These are phyloP conservation scores for Massarina eburnea DNA, from an alignment of 2,329 filamentous ascomycete genomes.

Conservation along the genomic window DNA sequence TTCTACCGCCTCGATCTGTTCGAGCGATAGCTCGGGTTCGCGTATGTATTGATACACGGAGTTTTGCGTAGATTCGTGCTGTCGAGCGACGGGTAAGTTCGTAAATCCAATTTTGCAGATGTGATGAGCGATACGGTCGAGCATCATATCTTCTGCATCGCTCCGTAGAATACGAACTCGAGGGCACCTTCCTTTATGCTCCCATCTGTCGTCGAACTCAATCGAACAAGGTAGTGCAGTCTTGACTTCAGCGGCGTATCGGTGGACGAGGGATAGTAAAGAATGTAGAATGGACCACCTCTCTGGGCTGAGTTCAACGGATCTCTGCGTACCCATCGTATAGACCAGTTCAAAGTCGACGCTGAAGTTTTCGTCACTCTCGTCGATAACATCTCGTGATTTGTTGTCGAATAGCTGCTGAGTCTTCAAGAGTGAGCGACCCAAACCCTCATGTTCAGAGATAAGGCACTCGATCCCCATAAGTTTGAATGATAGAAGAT, in stretches of 20 bases:
- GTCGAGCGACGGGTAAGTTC: slow-evolving; percentile 49
- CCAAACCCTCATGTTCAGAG: slow-evolving; percentile 27
- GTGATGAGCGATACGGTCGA: slow-evolving; percentile 25
- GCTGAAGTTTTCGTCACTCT: slow-evolving; percentile 66
- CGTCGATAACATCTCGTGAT: slow-evolving; percentile 62
- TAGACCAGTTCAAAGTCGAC: slow-evolving; percentile 65
- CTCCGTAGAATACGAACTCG: slow-evolving; percentile 51
- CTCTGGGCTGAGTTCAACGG: slow-evolving; percentile 55
- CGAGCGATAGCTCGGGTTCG: slow-evolving; percentile 23
- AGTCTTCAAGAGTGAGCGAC: slow-evolving; percentile 40
- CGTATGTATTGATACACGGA: slow-evolving; percentile 52
- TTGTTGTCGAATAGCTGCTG: slow-evolving; percentile 50
- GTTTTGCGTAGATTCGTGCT: slow-evolving; percentile 30
- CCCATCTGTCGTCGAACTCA: slow-evolving; percentile 42
- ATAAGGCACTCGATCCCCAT: slow-evolving; percentile 58
- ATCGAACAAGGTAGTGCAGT: slow-evolving; percentile 42
- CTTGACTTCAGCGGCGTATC: slow-evolving; percentile 34
- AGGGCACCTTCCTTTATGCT: slow-evolving; percentile 48
- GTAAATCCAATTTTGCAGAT: slow-evolving; percentile 50
- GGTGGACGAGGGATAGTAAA: slow-evolving; percentile 51
- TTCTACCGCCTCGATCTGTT: slow-evolving; percentile 30
- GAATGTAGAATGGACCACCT: slow-evolving; percentile 61
- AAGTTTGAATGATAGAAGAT: slow-evolving; percentile 64
- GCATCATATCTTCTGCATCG: slow-evolving; percentile 36
- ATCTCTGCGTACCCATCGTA: slow-evolving; percentile 57